phyloP scores from a whole-genome alignment of 495 filamentous ascomycete species.

The Aspergillus homomorphus region DNA sequence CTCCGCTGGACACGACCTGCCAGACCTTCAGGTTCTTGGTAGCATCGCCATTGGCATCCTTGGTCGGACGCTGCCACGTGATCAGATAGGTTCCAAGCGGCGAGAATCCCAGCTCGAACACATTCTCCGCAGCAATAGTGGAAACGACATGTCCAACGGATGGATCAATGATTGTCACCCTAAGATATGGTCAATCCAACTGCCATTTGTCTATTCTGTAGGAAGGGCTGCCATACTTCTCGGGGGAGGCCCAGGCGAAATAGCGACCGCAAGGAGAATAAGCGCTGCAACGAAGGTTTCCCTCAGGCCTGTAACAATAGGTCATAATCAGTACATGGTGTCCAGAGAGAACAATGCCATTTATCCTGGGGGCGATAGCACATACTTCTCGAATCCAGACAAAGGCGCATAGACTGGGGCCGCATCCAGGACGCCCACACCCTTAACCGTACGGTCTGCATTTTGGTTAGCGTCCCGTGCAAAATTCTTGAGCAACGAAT shows the following conservation, averaged over 20 bases:
- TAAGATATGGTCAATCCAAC: constrained; percentile 25
- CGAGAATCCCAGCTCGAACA: constrained; percentile 93
- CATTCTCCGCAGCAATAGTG: constrained; percentile 70
- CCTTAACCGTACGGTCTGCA: constrained; percentile 87
- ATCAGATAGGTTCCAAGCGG: constrained; percentile 87
- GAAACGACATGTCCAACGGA: constrained; percentile 74
- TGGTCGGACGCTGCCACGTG: constrained; percentile 91
- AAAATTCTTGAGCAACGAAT: background rate
- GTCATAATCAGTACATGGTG: constrained; percentile 20
- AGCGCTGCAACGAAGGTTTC: constrained; percentile 86
- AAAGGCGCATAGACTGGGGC: constrained; percentile 82
- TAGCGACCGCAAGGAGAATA: constrained; percentile 95
- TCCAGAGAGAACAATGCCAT: background rate
- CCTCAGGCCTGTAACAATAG: constrained; percentile 65
- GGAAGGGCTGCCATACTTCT: constrained; percentile 52
- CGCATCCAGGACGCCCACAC: constrained; percentile 88
- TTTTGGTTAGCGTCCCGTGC: constrained; percentile 20
- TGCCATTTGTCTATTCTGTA: background rate
- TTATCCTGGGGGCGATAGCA: background rate
- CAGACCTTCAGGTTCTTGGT: constrained; percentile 96
- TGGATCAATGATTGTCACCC: constrained; percentile 79
- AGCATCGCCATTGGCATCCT: constrained; percentile 89
- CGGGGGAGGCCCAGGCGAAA: constrained; percentile 90
- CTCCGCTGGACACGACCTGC: constrained; percentile 60
- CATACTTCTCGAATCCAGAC: constrained; percentile 72